phyloP scores from a whole-genome alignment of 495 filamentous ascomycete genomes.

The Tuber umbilicatum region DNA sequence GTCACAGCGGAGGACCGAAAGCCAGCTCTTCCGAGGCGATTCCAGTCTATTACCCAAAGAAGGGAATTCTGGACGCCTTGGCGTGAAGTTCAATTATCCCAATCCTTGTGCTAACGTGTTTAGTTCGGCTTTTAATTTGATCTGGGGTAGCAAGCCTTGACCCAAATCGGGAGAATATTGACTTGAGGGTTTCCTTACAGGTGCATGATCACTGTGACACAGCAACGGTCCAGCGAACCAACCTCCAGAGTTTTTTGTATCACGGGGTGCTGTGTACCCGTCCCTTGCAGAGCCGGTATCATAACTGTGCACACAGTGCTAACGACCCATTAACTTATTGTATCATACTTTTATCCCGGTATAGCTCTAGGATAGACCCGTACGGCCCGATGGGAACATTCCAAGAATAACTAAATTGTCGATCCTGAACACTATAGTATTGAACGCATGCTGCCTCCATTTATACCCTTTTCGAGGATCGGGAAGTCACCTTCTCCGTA shows the following conservation, averaged over 20 bases:
- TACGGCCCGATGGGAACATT: not conserved
- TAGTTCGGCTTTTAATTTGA: not conserved
- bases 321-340: not conserved
- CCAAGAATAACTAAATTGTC: not conserved
- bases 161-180: not conserved
- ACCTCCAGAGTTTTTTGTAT: not conserved
- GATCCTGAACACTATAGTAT: not conserved
- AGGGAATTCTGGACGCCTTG: too few relatives aligned
- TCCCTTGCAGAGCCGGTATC: not conserved
- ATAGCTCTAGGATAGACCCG: not conserved
- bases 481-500: not conserved
- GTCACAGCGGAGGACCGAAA: too few relatives aligned
- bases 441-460: not conserved
- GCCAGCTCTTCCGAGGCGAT: too few relatives aligned
- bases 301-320: not conserved
- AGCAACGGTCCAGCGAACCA: not conserved
- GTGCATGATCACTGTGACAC: not conserved
- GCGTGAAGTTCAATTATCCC: too few relatives aligned
- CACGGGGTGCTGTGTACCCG: not conserved
- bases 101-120: not conserved
- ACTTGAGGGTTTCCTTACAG: not conserved
- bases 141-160: not conserved
- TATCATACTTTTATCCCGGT: not conserved
- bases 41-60: too few relatives aligned
- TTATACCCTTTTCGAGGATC: not conserved